Conservation (phyloP, 2,329 filamentous ascomycete species). For the Alternaria ventricosa region DNA sequence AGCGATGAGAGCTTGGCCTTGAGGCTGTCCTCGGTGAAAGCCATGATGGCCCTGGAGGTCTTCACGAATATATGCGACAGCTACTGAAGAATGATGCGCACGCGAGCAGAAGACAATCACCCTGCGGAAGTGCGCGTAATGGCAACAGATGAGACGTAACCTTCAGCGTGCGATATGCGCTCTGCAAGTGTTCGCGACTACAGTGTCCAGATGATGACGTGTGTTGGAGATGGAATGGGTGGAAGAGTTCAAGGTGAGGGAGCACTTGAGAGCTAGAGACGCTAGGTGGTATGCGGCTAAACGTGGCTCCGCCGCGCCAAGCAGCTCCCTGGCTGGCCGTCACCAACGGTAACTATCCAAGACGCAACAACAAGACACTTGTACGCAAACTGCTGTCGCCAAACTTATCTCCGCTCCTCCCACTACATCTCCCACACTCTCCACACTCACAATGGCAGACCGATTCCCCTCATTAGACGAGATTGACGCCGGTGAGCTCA, state of each 20-base stretch:
- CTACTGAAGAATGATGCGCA: slow-evolving; percentile 26
- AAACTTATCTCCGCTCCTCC: slow-evolving; percentile 1
- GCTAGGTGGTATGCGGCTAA: slow-evolving; percentile 29
- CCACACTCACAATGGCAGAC: slow-evolving; percentile 54
- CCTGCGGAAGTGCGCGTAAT: background rate
- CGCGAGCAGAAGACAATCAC: slow-evolving; percentile 25
- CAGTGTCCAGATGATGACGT: slow-evolving; percentile 21
- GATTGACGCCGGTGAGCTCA: slow-evolving; percentile 57
- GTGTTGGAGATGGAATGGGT: slow-evolving; percentile 20
- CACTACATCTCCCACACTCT: background rate
- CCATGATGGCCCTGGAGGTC: slow-evolving; percentile 64
- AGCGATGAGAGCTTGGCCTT: slow-evolving; percentile 92
- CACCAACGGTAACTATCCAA: slow-evolving; percentile 17
- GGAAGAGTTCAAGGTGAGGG: slow-evolving; percentile 20
- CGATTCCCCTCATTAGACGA: slow-evolving; percentile 61
- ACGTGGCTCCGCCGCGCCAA: slow-evolving; percentile 28
- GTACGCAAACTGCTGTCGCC: slow-evolving; percentile 28
- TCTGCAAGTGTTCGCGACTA: slow-evolving; percentile 18
- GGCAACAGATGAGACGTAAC: slow-evolving; percentile 10
- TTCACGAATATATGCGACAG: slow-evolving; percentile 28
- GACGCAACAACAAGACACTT: slow-evolving; percentile 19
- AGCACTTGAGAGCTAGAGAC: slow-evolving; percentile 21
- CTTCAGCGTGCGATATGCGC: slow-evolving; percentile 9
- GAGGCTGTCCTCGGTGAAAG: slow-evolving; percentile 94
- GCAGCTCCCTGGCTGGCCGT: slow-evolving; percentile 23